phyloP scores from a whole-genome alignment of 2,329 filamentous ascomycete species.

The Harringtonia aguacate region DNA sequence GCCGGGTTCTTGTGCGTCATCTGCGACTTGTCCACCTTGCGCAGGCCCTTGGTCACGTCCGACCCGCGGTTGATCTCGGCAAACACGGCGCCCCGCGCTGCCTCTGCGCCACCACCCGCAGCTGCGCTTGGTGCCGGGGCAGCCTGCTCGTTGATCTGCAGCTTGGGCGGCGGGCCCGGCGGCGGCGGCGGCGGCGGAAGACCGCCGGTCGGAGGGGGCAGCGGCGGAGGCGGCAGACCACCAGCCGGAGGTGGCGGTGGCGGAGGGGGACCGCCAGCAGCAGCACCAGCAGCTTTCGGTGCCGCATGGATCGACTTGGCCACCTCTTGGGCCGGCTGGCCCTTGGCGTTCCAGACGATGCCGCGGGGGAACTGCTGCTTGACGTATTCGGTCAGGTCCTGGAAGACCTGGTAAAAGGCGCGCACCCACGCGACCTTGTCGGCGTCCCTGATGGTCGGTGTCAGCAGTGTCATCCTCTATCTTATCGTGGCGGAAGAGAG shows the following conservation, averaged over 20 bases:
- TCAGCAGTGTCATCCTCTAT: not conserved
- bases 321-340: slow-evolving; percentile 60
- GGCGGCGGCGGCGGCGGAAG: slow-evolving; percentile 59
- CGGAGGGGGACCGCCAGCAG: slow-evolving; percentile 25
- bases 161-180: slow-evolving; percentile 56
- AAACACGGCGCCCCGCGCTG: slow-evolving; percentile 80
- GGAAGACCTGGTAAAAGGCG: slow-evolving; percentile 85
- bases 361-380: slow-evolving; percentile 73
- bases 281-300: slow-evolving; percentile 29
- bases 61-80: slow-evolving; percentile 83
- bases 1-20: slow-evolving; percentile 99
- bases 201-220: slow-evolving; percentile 39
- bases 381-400: slow-evolving; percentile 70
- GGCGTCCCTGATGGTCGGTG: slow-evolving; percentile 53
- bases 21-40: slow-evolving; percentile 87
- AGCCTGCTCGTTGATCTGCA: slow-evolving; percentile 43
- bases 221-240: slow-evolving; percentile 34
- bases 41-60: slow-evolving; percentile 75
- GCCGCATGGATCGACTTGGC: slow-evolving; percentile 37
- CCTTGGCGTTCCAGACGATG: slow-evolving; percentile 76
- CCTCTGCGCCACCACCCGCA: slow-evolving; percentile 26
- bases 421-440: slow-evolving; percentile 82
- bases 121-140: slow-evolving; percentile 28
- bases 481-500: not conserved
- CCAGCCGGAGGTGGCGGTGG: slow-evolving; percentile 8